Evolutionary conservation across 345 rosid genomes (phyloP), one percentile per base, ranked within the genome.

Genomic region (Ceriops decandra): DNA sequence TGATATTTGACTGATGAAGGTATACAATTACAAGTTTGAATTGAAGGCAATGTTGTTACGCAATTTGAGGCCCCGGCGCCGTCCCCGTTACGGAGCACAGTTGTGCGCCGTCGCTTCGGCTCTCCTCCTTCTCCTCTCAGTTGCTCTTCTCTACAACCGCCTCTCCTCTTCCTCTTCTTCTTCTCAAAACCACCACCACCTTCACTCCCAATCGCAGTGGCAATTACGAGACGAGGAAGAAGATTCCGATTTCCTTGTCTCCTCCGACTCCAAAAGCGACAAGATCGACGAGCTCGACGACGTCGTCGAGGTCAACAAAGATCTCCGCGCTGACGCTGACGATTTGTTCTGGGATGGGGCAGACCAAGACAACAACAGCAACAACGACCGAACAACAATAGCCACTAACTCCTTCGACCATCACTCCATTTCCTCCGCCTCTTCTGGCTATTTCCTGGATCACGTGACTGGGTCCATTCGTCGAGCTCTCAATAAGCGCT

Each of bases 231-330:
- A 62, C 36, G 54, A 24, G 19, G 72, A 61, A 47, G 57, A 54
- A 27, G 62, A 38, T 66, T 10, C 46, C 62, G 24, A n/a, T 22
- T 26, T 21, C 58, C 71, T 87, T 33, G 69, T 90, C 70, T 81
- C 91, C 64, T 75, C 91, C 68, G 80, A 75, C 60, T 53, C 79
- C 1, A 75, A 64, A 20, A 88, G 80, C 13, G 91, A 89, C 75
- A 80, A 80, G 73, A 89, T 89, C 81, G 97, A 87, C 84, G 96
- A 87, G 84, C 85, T 83, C 80, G 97, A 93, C 84, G 97, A 93
- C 85, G 76, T 76, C 63, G 68, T 84, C 78, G 92, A 71, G 30
- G 90, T 77, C 27, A 79, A 77, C n/a, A 68, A 71, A 21, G 79
- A 71, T 47, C 72, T 59, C 32, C 60, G 66, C 49, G 80, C 74